Evolutionary conservation across 495 filamentous ascomycete genomes (phyloP), one percentile per base, ranked within the genome.

Genomic region (Entonaema liquescens): DNA sequence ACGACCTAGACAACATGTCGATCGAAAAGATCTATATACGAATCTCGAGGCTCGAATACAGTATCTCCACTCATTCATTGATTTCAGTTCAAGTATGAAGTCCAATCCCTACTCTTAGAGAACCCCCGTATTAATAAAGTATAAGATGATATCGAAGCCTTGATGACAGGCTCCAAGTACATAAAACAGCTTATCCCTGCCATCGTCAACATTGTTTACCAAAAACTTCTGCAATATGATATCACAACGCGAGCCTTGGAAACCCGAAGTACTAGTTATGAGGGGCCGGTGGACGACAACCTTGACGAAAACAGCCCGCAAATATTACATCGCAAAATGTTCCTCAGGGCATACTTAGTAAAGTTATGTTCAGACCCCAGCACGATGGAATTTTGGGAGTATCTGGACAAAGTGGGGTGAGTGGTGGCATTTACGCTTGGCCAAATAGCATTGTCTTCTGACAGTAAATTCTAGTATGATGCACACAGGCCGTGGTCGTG

Each of bases 311-410:
- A 89, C 38, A 87, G 86, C 62, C 90, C 90, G 2, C 89, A 92
- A 72, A 92, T 93, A 69, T 75, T 87, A 68, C 89, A 92, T 59
- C 88, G 91, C 65, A 93, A 93, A 80, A 89, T 89, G 84, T 93
- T 93, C 77, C 80, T 93, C 21, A 82, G 89, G 8, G 90, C 87
- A 62, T 93, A 93, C 66, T 80, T 93, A 31, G 86, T 83, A 49
- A 90, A 89, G 74, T 75, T 93, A 11, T 91, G 90, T 75, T 88
- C 87, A 12, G 90, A 93, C 71, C 90, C 90, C 0, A 87, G 86
- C 38, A 87, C 86, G 68, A 88, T 90, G 83, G 89, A 91, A 59
- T 93, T 92, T 73, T 93, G 90, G 90, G 84, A 91, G 65, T 93
- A 93, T 75, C 78, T 93, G 36, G 88, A 92, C 77, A 93, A 92